Percentiles rank a stretch among this genome's conserved stretches.
phyloP scores from a whole-genome alignment of 2,329 filamentous ascomycete genomes.

The Colletotrichum magnum region DNA sequence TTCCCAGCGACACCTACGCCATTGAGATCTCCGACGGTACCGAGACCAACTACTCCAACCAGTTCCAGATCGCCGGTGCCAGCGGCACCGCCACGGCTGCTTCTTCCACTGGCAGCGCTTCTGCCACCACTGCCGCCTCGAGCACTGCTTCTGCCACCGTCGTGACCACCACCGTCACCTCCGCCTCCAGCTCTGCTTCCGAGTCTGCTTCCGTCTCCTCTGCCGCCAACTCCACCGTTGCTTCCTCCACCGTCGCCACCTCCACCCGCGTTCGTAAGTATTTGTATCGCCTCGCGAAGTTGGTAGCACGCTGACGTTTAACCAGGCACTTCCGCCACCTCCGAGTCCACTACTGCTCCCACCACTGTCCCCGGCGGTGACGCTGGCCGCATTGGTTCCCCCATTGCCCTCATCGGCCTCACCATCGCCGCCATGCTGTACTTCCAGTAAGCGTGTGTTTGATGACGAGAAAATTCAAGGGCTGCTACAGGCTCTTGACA shows the following conservation, averaged over 20 bases:
- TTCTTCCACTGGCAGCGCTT: constrained; percentile 30
- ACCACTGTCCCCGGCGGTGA: constrained; percentile 46
- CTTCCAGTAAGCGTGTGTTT: constrained; percentile 53
- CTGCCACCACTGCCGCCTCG: constrained; percentile 38
- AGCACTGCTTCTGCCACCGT: constrained; percentile 40
- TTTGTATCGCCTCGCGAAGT: too few species aligned
- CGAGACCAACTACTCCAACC: constrained; percentile 59
- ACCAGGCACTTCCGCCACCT: constrained; percentile 44
- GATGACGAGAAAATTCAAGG: background rate
- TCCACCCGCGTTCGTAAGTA: constrained; percentile 30
- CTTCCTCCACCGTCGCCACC: constrained; percentile 37
- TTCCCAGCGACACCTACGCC: constrained; percentile 59
- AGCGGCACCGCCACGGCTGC: constrained; percentile 45
- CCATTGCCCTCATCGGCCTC: constrained; percentile 57
- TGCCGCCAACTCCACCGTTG: constrained; percentile 24
- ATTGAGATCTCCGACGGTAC: constrained; percentile 59
- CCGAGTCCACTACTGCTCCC: constrained; percentile 52
- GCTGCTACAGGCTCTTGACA: constrained; percentile 8
- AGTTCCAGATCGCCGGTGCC: constrained; percentile 53
- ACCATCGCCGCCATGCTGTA: constrained; percentile 57
- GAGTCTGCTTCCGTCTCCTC: constrained; percentile 38
- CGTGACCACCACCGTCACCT: constrained; percentile 25
- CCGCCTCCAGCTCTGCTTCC: constrained; percentile 25
- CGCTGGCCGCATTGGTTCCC: constrained; percentile 50
- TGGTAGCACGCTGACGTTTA: constrained; percentile 21